These are phyloP conservation scores for Brassica nigra DNA, from an alignment of 345 rosid genomes.

Conservation along the genomic window DNA sequence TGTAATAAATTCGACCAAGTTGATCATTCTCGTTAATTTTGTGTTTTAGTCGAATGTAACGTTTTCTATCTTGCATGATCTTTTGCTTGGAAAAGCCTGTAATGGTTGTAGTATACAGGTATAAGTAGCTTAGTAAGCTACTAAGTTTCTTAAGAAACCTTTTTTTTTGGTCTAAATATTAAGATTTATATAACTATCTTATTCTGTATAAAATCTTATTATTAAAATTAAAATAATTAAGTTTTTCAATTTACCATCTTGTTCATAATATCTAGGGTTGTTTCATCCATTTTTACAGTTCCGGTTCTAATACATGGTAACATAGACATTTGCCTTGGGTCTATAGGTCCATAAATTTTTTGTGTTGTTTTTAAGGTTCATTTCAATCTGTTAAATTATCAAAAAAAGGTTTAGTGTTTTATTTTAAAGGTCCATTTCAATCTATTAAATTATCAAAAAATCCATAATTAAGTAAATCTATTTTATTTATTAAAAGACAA, in stretches of 20 bases:
- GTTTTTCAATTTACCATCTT: background rate
- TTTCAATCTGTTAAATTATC: too few species aligned
- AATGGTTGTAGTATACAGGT: background rate
- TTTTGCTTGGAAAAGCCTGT: background rate
- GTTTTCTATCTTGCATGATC: background rate
- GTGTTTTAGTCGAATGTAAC: background rate
- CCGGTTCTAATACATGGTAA: too few species aligned
- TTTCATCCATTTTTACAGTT: background rate
- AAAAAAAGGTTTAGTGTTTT: too few species aligned
- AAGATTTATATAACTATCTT: background rate
- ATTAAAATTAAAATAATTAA: background rate
- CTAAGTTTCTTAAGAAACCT: too few species aligned
- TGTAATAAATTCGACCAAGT: background rate
- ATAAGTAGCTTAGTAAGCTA: background rate
- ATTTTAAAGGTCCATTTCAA: too few species aligned
- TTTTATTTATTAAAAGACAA: too few species aligned
- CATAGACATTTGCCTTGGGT: too few species aligned
- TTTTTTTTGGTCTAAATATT: background rate
- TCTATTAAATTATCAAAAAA: too few species aligned
- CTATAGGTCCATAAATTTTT: too few species aligned
- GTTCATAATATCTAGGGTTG: background rate
- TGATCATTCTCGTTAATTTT: background rate
- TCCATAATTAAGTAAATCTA: too few species aligned
- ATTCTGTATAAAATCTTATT: background rate
- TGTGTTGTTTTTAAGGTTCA: too few species aligned